Conservation (phyloP, 768 basidiomycete species). For the Xerocomellus intermedius region DNA sequence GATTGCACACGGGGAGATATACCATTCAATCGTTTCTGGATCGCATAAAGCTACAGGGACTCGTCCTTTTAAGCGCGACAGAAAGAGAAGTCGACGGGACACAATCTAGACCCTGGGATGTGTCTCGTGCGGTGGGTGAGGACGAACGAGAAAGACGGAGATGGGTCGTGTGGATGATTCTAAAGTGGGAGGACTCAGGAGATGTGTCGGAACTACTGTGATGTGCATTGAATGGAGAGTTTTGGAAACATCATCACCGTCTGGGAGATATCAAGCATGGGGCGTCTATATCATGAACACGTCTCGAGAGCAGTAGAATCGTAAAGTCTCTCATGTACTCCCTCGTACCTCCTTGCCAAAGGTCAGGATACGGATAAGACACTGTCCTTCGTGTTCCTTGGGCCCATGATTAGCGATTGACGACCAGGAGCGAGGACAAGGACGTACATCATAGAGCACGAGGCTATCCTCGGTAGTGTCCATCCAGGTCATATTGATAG, state of each 20-base stretch:
- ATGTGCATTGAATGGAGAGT: neutral
- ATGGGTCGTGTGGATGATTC: slow-evolving; percentile 70
- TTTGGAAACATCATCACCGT: neutral
- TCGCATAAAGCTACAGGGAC: slow-evolving; percentile 31
- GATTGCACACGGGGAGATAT: slow-evolving; percentile 75
- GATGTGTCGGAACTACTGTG: slow-evolving; percentile 13
- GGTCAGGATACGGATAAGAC: slow-evolving; percentile 31
- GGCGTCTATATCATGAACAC: slow-evolving; percentile 2
- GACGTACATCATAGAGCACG: slow-evolving; percentile 52
- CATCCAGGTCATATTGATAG: slow-evolving; percentile 48
- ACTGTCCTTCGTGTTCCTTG: slow-evolving; percentile 35
- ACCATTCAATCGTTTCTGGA: slow-evolving; percentile 62
- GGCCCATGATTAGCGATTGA: neutral
- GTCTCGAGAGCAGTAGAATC: neutral
- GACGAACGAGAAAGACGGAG: slow-evolving; percentile 65
- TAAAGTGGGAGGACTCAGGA: slow-evolving; percentile 43
- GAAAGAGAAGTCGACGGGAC: slow-evolving; percentile 50
- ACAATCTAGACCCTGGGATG: slow-evolving; percentile 48
- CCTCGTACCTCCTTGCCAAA: slow-evolving; percentile 27
- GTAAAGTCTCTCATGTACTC: slow-evolving; percentile 8
- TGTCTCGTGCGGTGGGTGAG: slow-evolving; percentile 49
- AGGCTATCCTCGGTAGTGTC: slow-evolving; percentile 61
- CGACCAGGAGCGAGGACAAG: neutral
- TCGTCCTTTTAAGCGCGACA: slow-evolving; percentile 43
- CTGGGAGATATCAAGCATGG: neutral